Percentiles rank a stretch among this genome's conserved stretches.
These are phyloP conservation scores for Neurospora pannonica DNA, from an alignment of 495 filamentous ascomycete genomes.

Conservation along the genomic window DNA sequence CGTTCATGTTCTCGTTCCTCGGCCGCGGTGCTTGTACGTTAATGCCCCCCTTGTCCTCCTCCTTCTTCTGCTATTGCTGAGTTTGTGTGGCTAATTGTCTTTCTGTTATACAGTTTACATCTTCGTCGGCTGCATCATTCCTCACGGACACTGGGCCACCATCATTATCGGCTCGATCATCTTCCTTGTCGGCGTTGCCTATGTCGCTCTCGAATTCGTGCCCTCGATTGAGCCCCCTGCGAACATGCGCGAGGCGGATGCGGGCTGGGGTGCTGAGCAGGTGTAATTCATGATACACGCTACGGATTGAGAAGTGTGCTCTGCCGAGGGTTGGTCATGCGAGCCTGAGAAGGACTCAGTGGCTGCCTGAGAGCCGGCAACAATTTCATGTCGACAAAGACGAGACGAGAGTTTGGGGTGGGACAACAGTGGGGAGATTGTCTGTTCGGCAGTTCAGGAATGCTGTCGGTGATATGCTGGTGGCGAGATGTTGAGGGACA, in stretches of 20 bases:
- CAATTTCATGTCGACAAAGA: neutral
- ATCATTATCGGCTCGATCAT: conserved; percentile 63
- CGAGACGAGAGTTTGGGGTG: neutral
- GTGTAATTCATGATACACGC: conserved; percentile 43
- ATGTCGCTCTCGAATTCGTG: conserved; percentile 82
- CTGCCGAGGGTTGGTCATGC: neutral
- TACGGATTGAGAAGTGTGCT: neutral
- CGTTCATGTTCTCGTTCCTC: conserved; percentile 95
- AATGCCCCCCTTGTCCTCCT: neutral
- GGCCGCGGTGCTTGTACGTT: conserved; percentile 88
- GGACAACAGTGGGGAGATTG: neutral
- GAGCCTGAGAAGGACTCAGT: neutral
- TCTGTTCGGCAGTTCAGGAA: neutral
- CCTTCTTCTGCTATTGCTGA: neutral
- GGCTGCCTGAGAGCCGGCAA: neutral
- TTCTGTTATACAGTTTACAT: conserved; percentile 65
- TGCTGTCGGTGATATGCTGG: neutral
- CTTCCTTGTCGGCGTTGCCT: conserved; percentile 66
- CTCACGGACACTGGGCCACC: conserved; percentile 46
- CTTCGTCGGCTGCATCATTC: conserved; percentile 79
- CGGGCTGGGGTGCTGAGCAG: conserved; percentile 85
- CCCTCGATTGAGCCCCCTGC: conserved; percentile 94
- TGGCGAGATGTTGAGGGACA: neutral
- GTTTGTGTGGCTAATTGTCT: neutral
- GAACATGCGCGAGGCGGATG: conserved; percentile 91